phyloP scores from a whole-genome alignment of 208 protist species.

The Strigomonas oncopelti region DNA sequence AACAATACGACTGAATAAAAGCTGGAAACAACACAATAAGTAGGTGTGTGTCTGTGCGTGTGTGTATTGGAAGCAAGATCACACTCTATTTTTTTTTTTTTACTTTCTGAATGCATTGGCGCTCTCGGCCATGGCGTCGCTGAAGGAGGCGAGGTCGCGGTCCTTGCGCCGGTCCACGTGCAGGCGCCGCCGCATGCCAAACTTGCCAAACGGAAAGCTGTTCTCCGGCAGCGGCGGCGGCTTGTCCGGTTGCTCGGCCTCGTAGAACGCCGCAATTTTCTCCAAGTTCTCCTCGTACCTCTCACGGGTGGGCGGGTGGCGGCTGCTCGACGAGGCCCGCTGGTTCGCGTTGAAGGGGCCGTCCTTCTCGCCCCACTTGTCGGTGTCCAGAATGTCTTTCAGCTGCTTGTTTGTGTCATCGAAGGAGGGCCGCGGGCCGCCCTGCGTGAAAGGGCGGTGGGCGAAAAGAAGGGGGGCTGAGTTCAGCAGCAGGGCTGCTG shows the following conservation, averaged over 20 bases:
- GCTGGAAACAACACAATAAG: background rate
- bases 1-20: background rate
- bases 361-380: conserved; percentile 18
- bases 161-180: conserved; percentile 28
- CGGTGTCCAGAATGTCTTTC: conserved; percentile 18
- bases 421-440: conserved; percentile 44
- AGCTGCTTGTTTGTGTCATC: conserved; percentile 20
- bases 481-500: background rate
- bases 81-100: conserved; percentile 2
- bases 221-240: conserved; percentile 76
- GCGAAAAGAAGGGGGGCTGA: background rate
- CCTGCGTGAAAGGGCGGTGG: conserved; percentile 54
- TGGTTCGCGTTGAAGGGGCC: background rate
- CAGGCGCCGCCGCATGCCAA: conserved; percentile 78
- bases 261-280: conserved; percentile 48
- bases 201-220: conserved; percentile 55
- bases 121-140: conserved; percentile 41
- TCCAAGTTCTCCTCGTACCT: conserved; percentile 28
- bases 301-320: conserved; percentile 3
- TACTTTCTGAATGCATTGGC: conserved; percentile 35
- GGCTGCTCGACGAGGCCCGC: conserved; percentile 18
- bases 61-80: background rate
- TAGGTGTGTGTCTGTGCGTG: too few relatives aligned
- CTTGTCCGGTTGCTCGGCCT: conserved; percentile 38
- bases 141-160: conserved; percentile 25